Percentiles rank a stretch among this genome's conserved stretches.
phyloP scores from a whole-genome alignment of 2,329 filamentous ascomycete species.

The Diplodia seriata region DNA sequence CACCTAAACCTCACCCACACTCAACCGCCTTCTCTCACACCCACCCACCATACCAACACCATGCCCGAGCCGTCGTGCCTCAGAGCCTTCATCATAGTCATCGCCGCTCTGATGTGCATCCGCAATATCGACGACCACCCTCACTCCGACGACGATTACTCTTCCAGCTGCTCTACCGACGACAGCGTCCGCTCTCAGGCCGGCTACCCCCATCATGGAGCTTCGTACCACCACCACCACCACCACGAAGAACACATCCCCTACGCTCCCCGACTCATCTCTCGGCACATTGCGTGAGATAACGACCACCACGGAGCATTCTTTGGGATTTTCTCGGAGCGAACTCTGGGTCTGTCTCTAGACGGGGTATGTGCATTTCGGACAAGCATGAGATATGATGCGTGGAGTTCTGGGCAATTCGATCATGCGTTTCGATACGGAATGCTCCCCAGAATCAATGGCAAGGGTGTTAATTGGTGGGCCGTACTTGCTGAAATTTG shows the following conservation, averaged over 20 bases:
- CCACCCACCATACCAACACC: background rate
- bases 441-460: background rate
- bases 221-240: background rate
- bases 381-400: background rate
- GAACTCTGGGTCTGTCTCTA: background rate
- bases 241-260: constrained; percentile 10
- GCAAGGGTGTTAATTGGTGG: too few species aligned
- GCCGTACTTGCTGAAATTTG: too few species aligned
- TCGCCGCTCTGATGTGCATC: constrained; percentile 29
- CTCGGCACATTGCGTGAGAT: constrained; percentile 20
- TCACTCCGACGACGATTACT: background rate
- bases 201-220: background rate
- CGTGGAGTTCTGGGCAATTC: constrained; percentile 2
- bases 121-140: constrained; percentile 31
- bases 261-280: constrained; percentile 23
- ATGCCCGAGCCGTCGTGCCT: constrained; percentile 22
- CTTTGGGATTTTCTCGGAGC: background rate
- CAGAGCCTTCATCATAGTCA: constrained; percentile 27
- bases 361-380: background rate
- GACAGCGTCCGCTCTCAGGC: background rate
- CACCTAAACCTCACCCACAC: background rate
- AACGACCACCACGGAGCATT: background rate
- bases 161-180: background rate
- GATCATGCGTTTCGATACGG: background rate
- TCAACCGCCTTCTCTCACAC: background rate